Evolutionary conservation across 202 grass and related monocot species (phyloP).

Genomic region (Schoenoplectus tabernaemontani): DNA sequence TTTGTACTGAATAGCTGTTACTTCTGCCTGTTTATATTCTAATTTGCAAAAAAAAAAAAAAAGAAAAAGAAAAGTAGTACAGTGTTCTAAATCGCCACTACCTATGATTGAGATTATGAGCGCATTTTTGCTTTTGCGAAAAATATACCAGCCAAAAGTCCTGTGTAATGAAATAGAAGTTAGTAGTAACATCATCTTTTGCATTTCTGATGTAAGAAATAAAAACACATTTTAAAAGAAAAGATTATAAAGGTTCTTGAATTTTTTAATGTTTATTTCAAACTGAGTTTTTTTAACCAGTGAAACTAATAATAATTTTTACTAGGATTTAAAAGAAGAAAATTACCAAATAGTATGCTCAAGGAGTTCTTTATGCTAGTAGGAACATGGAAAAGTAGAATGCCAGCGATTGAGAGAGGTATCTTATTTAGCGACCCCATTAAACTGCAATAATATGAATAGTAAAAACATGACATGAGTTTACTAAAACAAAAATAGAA

Average conservation of each 20-base stretch:
- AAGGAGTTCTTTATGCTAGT: conserved; percentile 82
- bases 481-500: neutral
- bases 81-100: neutral
- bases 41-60: no score
- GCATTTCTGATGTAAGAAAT: neutral
- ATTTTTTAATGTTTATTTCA: no score
- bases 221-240: no score
- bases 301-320: no score
- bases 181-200: neutral
- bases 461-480: conserved; percentile 24
- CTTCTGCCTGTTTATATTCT: conserved; percentile 15
- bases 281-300: no score
- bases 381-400: conserved; percentile 77
- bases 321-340: no score
- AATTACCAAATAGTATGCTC: conserved; percentile 76
- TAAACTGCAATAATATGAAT: conserved; percentile 43
- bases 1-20: conserved; percentile 1
- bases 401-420: conserved; percentile 88
- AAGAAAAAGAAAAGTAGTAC: neutral
- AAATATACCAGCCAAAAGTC: conserved; percentile 75
- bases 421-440: conserved; percentile 97
- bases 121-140: conserved; percentile 79
- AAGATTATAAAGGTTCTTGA: no score
- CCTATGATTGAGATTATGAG: conserved; percentile 33
- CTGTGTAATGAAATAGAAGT: conserved; percentile 21